A percentile compares a stretch with the other conserved stretches of the same genome.
These are phyloP conservation scores for Boechera stricta DNA, from an alignment of 345 rosid species.

Conservation along the genomic window DNA sequence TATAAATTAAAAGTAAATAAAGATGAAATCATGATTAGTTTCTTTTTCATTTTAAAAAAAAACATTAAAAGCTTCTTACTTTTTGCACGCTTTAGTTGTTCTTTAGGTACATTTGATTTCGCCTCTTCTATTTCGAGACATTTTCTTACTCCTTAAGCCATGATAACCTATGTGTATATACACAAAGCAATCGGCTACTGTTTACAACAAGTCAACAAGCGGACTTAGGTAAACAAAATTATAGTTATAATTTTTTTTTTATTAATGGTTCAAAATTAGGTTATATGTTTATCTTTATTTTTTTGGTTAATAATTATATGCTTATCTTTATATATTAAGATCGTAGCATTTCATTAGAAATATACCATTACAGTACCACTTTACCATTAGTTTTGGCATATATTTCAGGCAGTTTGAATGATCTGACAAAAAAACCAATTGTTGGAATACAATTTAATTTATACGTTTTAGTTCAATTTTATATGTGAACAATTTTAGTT, in stretches of 20 bases:
- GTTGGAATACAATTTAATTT: neutral
- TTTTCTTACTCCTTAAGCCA: conserved; percentile 43
- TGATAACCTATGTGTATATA: neutral
- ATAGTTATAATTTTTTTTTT: no score
- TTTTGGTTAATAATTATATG: no score
- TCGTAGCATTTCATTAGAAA: neutral
- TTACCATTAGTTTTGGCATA: neutral
- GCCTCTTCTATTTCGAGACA: conserved; percentile 20
- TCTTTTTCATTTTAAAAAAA: conserved; percentile 1
- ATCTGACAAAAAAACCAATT: neutral
- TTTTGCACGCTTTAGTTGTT: conserved; percentile 32
- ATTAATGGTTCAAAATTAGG: no score
- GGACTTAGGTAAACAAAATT: neutral
- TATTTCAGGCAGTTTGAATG: neutral
- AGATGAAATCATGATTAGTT: conserved; percentile 13
- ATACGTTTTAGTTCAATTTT: neutral
- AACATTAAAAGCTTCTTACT: conserved; percentile 19
- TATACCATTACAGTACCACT: neutral
- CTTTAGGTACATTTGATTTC: conserved; percentile 24
- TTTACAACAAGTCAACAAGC: neutral
- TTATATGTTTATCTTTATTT: neutral
- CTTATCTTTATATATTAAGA: neutral
- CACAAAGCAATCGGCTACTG: neutral
- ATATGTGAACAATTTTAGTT: neutral
- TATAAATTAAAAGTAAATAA: neutral